Evolutionary conservation across 169 alveolate genomes (phyloP).

Genomic region (Plasmodium knowlesi): DNA sequence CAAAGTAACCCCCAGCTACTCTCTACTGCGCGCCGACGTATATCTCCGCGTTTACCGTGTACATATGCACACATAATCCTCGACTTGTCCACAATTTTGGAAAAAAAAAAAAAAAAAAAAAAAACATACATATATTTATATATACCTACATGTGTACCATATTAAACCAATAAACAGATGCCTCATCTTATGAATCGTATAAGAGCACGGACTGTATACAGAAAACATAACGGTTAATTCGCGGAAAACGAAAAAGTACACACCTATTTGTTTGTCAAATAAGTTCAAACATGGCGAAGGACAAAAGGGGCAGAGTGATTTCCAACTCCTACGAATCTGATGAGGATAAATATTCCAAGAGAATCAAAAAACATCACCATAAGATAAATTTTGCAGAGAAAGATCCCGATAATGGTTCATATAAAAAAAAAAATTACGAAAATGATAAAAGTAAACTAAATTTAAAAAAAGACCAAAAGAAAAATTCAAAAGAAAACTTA

Average conservation of each 20-base stretch:
- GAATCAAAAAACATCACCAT: constrained; percentile 23
- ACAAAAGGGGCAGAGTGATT: constrained; percentile 21
- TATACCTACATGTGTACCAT: neutral
- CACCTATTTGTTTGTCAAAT: neutral
- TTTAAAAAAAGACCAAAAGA: constrained; percentile 64
- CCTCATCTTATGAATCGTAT: neutral
- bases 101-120: neutral
- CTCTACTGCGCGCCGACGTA: neutral
- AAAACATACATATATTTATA: no score
- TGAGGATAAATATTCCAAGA: constrained; percentile 12
- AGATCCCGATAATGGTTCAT: constrained; percentile 60
- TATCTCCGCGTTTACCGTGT: neutral
- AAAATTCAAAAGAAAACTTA: constrained; percentile 60
- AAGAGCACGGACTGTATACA: neutral
- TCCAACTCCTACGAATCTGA: constrained; percentile 28
- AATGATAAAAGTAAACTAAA: constrained; percentile 60
- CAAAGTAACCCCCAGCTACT: neutral
- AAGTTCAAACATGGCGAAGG: constrained; percentile 39
- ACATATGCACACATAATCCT: neutral
- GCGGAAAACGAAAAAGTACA: neutral
- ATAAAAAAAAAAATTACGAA: constrained; percentile 69
- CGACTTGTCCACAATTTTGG: neutral
- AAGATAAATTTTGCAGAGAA: constrained; percentile 30
- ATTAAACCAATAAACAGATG: constrained; percentile 18
- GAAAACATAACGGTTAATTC: neutral